Percentiles rank a stretch among this genome's conserved stretches.
Evolutionary conservation across 352 stramenopile genomes (phyloP).

Genomic region (Globisporangium sylvaticum): DNA sequence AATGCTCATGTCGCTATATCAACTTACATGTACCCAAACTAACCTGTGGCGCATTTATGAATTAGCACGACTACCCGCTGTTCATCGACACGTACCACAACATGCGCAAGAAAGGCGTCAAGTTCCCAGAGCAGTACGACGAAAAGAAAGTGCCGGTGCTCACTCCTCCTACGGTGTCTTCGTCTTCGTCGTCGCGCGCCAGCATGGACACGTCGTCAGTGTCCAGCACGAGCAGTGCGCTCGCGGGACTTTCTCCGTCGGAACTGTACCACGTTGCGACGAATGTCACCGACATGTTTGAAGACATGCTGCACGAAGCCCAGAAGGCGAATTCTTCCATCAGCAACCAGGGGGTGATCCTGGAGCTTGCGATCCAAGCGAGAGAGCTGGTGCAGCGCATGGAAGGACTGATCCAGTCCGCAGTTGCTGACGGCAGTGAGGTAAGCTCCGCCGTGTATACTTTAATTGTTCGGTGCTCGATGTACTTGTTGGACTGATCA

Average conservation of each 20-base stretch:
- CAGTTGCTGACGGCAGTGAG: slow-evolving; percentile 46
- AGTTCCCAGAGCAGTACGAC: slow-evolving; percentile 77
- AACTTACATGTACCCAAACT: no score
- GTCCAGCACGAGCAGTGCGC: slow-evolving; percentile 37
- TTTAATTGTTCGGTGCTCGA: not conserved
- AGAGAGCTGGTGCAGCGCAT: slow-evolving; percentile 59
- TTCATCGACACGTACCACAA: slow-evolving; percentile 85
- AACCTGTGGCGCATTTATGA: no score
- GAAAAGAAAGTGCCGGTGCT: slow-evolving; percentile 59
- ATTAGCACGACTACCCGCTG: slow-evolving; percentile 67
- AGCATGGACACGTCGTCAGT: slow-evolving; percentile 41
- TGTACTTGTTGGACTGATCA: not conserved
- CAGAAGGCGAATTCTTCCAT: slow-evolving; percentile 46
- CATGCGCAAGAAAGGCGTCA: slow-evolving; percentile 73
- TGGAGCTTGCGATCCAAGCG: slow-evolving; percentile 61
- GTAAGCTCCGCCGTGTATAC: slow-evolving; percentile 12
- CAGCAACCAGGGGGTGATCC: slow-evolving; percentile 49
- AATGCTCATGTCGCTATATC: no score
- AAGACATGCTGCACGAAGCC: slow-evolving; percentile 75
- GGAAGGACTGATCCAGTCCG: slow-evolving; percentile 57
- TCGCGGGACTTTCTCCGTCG: slow-evolving; percentile 47
- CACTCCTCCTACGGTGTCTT: slow-evolving; percentile 25
- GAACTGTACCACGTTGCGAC: slow-evolving; percentile 62
- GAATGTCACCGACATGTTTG: slow-evolving; percentile 77
- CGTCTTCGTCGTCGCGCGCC: not conserved